These are phyloP conservation scores for Aspergillus cavernicola DNA, from an alignment of 495 filamentous ascomycete species.

Conservation along the genomic window DNA sequence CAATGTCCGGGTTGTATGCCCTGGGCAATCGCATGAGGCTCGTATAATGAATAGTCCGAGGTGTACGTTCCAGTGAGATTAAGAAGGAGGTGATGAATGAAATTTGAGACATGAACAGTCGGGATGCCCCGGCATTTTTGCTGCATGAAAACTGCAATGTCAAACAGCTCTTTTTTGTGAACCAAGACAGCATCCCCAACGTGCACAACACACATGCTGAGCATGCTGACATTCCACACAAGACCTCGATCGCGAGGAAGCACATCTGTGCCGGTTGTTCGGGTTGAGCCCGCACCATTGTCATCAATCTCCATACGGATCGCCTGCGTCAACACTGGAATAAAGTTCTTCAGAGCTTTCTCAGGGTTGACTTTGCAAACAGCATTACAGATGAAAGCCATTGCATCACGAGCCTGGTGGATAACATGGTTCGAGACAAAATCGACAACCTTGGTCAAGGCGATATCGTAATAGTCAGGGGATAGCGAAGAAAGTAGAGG, in stretches of 20 bases:
- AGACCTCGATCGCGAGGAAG: constrained; percentile 87
- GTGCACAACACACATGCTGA: constrained; percentile 98
- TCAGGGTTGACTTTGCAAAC: constrained; percentile 92
- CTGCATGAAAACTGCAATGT: constrained; percentile 94
- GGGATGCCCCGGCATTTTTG: constrained; percentile 88
- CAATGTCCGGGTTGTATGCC: constrained; percentile 68
- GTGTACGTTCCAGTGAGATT: constrained; percentile 94
- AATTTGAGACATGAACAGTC: constrained; percentile 94
- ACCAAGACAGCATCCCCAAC: constrained; percentile 84
- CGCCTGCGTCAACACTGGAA: constrained; percentile 82
- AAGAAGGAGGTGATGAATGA: constrained; percentile 96
- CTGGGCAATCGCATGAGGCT: constrained; percentile 55
- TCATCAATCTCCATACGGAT: constrained; percentile 97
- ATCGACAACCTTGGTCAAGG: constrained; percentile 82
- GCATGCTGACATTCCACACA: constrained; percentile 95
- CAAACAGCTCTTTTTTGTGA: constrained; percentile 82
- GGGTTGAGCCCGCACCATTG: constrained; percentile 92
- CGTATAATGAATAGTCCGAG: constrained; percentile 80
- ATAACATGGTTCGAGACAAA: constrained; percentile 96
- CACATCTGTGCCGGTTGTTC: constrained; percentile 89
- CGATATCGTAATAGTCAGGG: constrained; percentile 87
- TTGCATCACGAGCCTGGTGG: constrained; percentile 94
- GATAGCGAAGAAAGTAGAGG: constrained; percentile 90
- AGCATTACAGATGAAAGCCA: constrained; percentile 97
- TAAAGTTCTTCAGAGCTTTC: constrained; percentile 83